Percentiles rank a stretch among this genome's conserved stretches.
Conservation (phyloP, 192 early-diverging fungal genomes). For the Funneliformis geosporum region DNA sequence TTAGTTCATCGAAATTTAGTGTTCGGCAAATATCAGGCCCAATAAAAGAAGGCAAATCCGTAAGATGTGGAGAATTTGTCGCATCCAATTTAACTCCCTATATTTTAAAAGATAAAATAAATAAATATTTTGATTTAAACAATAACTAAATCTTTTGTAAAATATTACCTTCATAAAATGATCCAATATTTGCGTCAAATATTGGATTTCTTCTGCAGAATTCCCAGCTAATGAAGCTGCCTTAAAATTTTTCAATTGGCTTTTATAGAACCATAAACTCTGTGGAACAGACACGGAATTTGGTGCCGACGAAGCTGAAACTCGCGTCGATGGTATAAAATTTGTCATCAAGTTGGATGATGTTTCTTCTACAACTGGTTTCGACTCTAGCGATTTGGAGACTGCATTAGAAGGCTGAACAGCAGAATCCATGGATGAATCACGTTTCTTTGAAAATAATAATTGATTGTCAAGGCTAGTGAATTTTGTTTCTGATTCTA, state of each 20-base stretch:
- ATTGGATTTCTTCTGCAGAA: background rate
- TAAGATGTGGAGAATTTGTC: slow-evolving; percentile 9
- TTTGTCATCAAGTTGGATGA: background rate
- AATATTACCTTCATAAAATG: background rate
- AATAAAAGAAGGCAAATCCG: background rate
- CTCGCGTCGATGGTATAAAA: background rate
- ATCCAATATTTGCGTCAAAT: background rate
- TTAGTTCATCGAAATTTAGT: slow-evolving; percentile 18
- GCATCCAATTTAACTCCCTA: background rate
- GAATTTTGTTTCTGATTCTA: background rate
- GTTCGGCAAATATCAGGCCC: background rate
- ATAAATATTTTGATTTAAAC: background rate
- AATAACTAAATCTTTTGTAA: background rate
- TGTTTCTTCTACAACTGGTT: background rate
- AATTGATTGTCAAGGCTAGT: background rate
- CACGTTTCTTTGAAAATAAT: background rate
- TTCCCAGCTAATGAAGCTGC: background rate
- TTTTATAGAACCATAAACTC: background rate
- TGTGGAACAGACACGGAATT: background rate
- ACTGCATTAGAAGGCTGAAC: background rate
- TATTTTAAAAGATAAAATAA: background rate
- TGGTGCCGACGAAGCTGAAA: background rate
- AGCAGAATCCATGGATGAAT: background rate
- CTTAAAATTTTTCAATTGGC: background rate
- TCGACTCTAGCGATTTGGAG: background rate